phyloP scores from a whole-genome alignment of 169 alveolate species.

The Condylostoma magnum region DNA sequence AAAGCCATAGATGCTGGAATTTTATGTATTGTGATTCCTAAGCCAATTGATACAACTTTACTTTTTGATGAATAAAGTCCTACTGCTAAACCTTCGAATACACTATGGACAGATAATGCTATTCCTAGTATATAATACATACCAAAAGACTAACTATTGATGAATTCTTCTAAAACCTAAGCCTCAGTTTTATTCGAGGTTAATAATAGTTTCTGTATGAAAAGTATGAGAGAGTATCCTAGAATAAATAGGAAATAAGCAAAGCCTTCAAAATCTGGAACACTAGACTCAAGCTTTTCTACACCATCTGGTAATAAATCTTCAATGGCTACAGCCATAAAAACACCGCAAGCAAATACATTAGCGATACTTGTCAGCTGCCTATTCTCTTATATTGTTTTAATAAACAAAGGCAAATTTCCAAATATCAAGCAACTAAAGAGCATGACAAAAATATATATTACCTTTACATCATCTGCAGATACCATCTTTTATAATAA shows the following conservation, averaged over 20 bases:
- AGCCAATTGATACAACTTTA: background rate
- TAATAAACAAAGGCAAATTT: background rate
- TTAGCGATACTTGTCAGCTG: slow-evolving; percentile 30
- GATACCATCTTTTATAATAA: no score
- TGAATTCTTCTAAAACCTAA: slow-evolving; percentile 2
- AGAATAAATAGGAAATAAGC: background rate
- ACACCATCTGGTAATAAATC: slow-evolving; percentile 46
- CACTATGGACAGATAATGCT: slow-evolving; percentile 2
- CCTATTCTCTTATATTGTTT: background rate
- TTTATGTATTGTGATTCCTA: slow-evolving; percentile 2
- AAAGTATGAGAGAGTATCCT: slow-evolving; percentile 18
- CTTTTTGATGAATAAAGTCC: background rate
- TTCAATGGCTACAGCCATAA: slow-evolving; percentile 44
- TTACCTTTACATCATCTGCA: no score
- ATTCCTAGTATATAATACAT: background rate
- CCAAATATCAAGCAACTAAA: background rate
- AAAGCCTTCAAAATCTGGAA: background rate
- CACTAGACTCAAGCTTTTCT: background rate
- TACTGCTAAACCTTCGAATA: slow-evolving; percentile 17
- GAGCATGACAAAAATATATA: background rate
- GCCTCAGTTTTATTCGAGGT: background rate
- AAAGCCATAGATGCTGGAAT: slow-evolving; percentile 22
- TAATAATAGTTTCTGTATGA: slow-evolving; percentile 5
- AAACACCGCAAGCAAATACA: slow-evolving; percentile 56
- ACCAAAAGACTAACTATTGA: background rate